Base-by-base conservation (phyloP, 257 asterid species). In the Primulina huaijiensis region DNA sequence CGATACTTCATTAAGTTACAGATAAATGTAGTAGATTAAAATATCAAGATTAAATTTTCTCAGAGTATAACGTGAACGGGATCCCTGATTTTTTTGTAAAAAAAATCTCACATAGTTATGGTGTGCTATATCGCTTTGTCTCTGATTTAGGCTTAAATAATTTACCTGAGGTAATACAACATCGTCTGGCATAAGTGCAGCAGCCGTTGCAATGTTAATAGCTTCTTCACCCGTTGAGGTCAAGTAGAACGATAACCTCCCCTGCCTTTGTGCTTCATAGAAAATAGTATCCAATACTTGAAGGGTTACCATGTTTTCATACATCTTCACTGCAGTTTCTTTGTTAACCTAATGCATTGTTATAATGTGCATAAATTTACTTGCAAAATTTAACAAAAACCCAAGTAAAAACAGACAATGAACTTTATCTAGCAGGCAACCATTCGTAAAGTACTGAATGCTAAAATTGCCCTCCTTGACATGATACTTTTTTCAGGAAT, bases 221-320 rank as follows among this genome's bases (percentile, higher is more conserved):
- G 95, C 97, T 81, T 93, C 99, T 77, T 93, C 99, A 5, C 99
- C 99, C 6, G 35, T 68, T 5, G 99, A 76, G 46, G 97, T 90
- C 76, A 90, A 14, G 79, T 88, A 92, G 72, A 92, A 92, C 1
- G 97, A 86, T 56, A 92, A 56, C 76, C 98, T 86, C 60, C 98
- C 98, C 65, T 89, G 97, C 71, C 98, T 78, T 70, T 92, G 98
- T 0, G 96, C 92, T 81, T 93, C 98, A 38, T 84, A 89, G 76
- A 90, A 89, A 46, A 86, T 81, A 61, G 78, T 81, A 53, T 93
- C 98, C 90, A 90, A 86, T 21, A 74, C 78, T 75, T 90, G 94
- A 72, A 90, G 94, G 2, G 84, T 80, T 66, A 83, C 96, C 99
- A 93, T 93, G 65, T 72, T 64, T 43, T 78, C 80, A 78, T 89